Conservation (phyloP, 2,329 filamentous ascomycete genomes). For the Chaetomium olivaceum region DNA sequence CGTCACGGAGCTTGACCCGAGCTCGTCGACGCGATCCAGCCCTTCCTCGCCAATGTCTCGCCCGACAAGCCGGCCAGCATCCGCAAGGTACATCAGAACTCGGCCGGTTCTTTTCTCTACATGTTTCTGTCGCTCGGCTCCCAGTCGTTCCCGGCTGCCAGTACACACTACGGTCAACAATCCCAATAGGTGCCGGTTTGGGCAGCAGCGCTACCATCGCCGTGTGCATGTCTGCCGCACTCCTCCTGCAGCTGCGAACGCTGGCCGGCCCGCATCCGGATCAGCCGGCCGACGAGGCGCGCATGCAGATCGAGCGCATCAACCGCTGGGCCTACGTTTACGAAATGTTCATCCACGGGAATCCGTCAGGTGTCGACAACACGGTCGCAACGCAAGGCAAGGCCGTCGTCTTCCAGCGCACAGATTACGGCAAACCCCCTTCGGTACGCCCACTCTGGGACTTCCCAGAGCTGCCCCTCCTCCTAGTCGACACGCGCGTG, state of each 20-base stretch:
- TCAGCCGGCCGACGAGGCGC: slow-evolving; percentile 83
- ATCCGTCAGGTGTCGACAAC: slow-evolving; percentile 95
- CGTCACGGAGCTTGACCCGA: slow-evolving; percentile 81
- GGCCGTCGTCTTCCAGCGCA: slow-evolving; percentile 85
- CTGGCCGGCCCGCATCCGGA: slow-evolving; percentile 89
- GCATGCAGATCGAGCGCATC: slow-evolving; percentile 87
- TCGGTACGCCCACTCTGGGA: slow-evolving; percentile 74
- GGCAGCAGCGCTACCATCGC: slow-evolving; percentile 94
- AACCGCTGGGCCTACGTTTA: slow-evolving; percentile 97
- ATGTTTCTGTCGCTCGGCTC: slow-evolving; percentile 86
- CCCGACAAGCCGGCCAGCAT: slow-evolving; percentile 63
- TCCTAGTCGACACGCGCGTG: slow-evolving; percentile 87
- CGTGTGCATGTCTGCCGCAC: slow-evolving; percentile 80
- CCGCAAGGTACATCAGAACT: slow-evolving; percentile 80
- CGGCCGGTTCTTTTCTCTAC: slow-evolving; percentile 86
- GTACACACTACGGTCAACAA: slow-evolving; percentile 89
- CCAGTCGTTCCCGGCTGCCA: slow-evolving; percentile 75
- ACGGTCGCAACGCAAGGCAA: slow-evolving; percentile 93
- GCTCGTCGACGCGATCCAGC: slow-evolving; percentile 76
- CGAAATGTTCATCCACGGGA: slow-evolving; percentile 96
- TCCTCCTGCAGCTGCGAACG: slow-evolving; percentile 84
- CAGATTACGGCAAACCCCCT: slow-evolving; percentile 75
- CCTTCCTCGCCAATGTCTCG: slow-evolving; percentile 74
- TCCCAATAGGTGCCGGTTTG: slow-evolving; percentile 87
- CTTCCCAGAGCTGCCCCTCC: slow-evolving; percentile 87